Conservation (phyloP, 2,329 filamentous ascomycete species). For the Ambrosiella xylebori region DNA sequence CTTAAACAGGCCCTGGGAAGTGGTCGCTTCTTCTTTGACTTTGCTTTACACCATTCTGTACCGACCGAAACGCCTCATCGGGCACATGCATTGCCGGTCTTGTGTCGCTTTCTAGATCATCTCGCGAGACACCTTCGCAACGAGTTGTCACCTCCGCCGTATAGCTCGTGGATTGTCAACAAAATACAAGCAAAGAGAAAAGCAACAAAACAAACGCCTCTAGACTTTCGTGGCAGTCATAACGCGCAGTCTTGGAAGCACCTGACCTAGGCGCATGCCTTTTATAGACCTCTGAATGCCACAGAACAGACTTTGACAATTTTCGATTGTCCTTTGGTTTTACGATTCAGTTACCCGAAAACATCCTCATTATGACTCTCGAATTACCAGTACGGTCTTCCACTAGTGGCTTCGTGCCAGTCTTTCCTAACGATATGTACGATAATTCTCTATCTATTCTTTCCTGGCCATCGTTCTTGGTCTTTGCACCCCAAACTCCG, state of each 20-base stretch:
- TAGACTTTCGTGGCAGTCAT: not conserved
- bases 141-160: not conserved
- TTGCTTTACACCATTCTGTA: not conserved
- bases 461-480: not conserved
- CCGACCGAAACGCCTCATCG: not conserved
- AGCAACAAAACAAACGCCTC: not conserved
- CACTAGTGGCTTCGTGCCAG: slow-evolving; percentile 26
- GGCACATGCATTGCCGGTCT: not conserved
- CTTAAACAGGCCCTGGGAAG: not conserved
- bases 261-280: not conserved
- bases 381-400: slow-evolving; percentile 47
- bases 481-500: not conserved
- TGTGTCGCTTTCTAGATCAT: not conserved
- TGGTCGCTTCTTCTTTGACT: not conserved
- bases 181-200: not conserved
- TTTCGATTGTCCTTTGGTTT: not conserved
- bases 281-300: not conserved
- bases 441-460: not conserved
- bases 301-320: not conserved
- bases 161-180: not conserved
- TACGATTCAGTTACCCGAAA: not conserved
- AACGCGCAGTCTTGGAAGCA: not conserved
- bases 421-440: slow-evolving; percentile 25
- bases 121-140: not conserved
- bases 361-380: slow-evolving; percentile 33